phyloP scores from a whole-genome alignment of 768 basidiomycete genomes.

The Sutorius australiensis region DNA sequence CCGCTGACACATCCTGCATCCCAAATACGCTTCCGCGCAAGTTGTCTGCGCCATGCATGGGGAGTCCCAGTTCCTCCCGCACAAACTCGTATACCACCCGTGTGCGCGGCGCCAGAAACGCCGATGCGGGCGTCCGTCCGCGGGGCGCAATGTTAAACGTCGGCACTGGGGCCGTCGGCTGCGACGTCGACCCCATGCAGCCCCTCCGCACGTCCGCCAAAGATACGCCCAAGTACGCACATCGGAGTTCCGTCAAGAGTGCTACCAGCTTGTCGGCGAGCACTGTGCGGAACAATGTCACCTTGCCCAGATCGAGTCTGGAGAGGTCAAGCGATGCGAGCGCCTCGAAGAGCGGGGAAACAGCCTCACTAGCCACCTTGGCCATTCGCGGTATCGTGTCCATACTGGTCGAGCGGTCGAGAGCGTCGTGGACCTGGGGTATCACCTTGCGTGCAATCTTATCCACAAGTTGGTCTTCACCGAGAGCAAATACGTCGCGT shows the following conservation, averaged over 20 bases:
- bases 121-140: constrained; percentile 65
- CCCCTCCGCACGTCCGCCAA: constrained; percentile 19
- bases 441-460: constrained; percentile 31
- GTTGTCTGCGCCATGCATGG: constrained; percentile 80
- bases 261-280: constrained; percentile 15
- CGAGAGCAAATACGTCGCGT: constrained; percentile 10
- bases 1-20: constrained; percentile 27
- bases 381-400: constrained; percentile 69
- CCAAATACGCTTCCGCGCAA: constrained; percentile 56
- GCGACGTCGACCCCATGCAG: not conserved
- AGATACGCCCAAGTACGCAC: constrained; percentile 28
- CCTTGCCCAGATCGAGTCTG: constrained; percentile 18
- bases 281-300: constrained; percentile 21
- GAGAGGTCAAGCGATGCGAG: constrained; percentile 13
- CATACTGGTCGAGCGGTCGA: constrained; percentile 69
- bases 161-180: constrained; percentile 25
- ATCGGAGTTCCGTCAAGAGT: constrained; percentile 27
- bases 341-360: constrained; percentile 57
- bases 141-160: constrained; percentile 42
- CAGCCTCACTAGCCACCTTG: constrained; percentile 60
- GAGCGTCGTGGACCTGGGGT: constrained; percentile 41
- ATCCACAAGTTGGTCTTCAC: constrained; percentile 12
- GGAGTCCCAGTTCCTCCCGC: constrained; percentile 63
- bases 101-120: constrained; percentile 50
- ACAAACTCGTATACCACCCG: constrained; percentile 76